Percentiles rank a stretch among this genome's conserved stretches.
These are phyloP conservation scores for Sphagnum tenellum DNA, from an alignment of 225 moss, liverwort and hornwort species.

Conservation along the genomic window DNA sequence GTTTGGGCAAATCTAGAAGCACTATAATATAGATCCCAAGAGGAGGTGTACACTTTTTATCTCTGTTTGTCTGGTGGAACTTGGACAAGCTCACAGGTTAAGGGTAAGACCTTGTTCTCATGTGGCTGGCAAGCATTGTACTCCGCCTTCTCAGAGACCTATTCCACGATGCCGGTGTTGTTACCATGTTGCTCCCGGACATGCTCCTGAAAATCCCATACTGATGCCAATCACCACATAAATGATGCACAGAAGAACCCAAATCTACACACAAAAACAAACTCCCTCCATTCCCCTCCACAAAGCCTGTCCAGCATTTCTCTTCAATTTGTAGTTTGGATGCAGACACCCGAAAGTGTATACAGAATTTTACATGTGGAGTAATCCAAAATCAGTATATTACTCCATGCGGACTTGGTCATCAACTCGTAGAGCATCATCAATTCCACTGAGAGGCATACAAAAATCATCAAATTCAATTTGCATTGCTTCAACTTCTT, in stretches of 20 bases:
- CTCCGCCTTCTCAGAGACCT: not conserved
- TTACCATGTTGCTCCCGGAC: not conserved
- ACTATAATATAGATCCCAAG: no score
- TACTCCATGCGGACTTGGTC: not conserved
- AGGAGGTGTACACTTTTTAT: no score
- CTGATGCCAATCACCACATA: not conserved
- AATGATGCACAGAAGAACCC: not conserved
- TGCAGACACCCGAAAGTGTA: no score
- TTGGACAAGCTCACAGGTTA: not conserved
- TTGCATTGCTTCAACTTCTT: conserved; percentile 3
- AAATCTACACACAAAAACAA: not conserved
- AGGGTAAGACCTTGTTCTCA: conserved; percentile 1
- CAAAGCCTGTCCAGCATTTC: no score
- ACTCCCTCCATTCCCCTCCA: not conserved
- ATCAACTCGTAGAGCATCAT: not conserved
- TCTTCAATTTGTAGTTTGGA: no score
- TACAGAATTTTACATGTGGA: no score
- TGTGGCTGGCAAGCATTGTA: not conserved
- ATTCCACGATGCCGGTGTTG: not conserved
- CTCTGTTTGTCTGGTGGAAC: no score
- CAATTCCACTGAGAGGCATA: not conserved
- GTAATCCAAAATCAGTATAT: not conserved
- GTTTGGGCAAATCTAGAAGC: no score
- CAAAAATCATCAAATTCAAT: not conserved
- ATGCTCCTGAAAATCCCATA: conserved; percentile 2